phyloP scores from a whole-genome alignment of 1,139 yeast species.

The Tardiomyces blankii region DNA sequence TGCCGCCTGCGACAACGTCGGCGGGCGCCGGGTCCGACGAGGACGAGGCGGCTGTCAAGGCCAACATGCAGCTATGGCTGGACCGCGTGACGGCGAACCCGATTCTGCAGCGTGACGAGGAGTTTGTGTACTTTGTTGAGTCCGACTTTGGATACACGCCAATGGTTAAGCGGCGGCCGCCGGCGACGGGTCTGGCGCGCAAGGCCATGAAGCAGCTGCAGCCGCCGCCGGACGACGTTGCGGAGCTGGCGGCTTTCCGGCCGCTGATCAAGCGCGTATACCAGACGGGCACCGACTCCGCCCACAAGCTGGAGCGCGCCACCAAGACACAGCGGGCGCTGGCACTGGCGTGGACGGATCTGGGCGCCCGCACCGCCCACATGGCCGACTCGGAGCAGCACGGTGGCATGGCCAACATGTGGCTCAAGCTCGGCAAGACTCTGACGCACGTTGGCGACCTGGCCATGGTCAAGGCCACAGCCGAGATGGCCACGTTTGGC shows the following conservation, averaged over 20 bases:
- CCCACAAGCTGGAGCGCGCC: conserved; percentile 42
- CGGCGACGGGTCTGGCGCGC: conserved; percentile 69
- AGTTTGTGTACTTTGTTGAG: conserved; percentile 77
- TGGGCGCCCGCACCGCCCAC: conserved; percentile 46
- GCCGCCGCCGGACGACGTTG: conserved; percentile 82
- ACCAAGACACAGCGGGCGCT: conserved; percentile 45
- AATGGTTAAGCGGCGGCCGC: conserved; percentile 39
- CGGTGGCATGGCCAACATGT: conserved; percentile 70
- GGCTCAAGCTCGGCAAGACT: conserved; percentile 68
- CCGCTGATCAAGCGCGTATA: conserved; percentile 79
- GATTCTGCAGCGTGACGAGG: conserved; percentile 74
- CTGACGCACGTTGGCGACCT: conserved; percentile 65
- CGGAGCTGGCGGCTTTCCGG: conserved; percentile 71
- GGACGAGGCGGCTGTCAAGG: conserved; percentile 47
- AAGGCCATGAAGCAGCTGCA: conserved; percentile 85
- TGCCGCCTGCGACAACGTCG: conserved; percentile 65
- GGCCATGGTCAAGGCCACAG: conserved; percentile 59
- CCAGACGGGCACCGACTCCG: conserved; percentile 45
- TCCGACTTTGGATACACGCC: conserved; percentile 61
- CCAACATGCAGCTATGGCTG: conserved; percentile 77
- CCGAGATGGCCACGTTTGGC: conserved; percentile 64
- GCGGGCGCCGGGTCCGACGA: conserved; percentile 81
- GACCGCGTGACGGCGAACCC: conserved; percentile 66
- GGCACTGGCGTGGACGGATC: conserved; percentile 48
- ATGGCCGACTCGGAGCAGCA: conserved; percentile 42